phyloP scores from a whole-genome alignment of 2,329 filamentous ascomycete genomes.

The Plenodomus lindquistii region DNA sequence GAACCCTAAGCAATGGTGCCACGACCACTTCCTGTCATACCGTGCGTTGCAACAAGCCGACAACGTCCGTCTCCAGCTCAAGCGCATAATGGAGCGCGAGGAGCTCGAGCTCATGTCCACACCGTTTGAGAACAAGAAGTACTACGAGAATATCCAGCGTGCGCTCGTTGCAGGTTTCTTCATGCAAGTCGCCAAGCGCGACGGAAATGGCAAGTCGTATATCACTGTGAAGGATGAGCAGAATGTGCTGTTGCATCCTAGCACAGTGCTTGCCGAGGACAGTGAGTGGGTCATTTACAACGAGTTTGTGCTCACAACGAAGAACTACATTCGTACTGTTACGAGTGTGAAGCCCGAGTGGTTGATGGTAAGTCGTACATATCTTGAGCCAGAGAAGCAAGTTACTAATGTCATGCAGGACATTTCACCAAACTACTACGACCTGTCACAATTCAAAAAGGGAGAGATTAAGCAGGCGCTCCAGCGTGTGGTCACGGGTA shows the following conservation, averaged over 20 bases:
- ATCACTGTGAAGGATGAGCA: constrained; percentile 97
- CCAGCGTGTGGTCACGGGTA: constrained; percentile 58
- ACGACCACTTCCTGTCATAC: constrained; percentile 92
- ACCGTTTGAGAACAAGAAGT: constrained; percentile 91
- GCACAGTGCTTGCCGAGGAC: constrained; percentile 83
- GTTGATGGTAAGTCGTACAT: constrained; percentile 70
- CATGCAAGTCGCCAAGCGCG: constrained; percentile 98
- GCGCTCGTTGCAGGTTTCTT: constrained; percentile 95
- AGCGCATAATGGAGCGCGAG: constrained; percentile 94
- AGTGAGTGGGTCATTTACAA: constrained; percentile 98
- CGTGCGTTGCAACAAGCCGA: constrained; percentile 90
- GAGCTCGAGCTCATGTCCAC: constrained; percentile 86
- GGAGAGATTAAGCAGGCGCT: constrained; percentile 78
- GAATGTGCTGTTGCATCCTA: constrained; percentile 88
- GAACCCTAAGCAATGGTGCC: constrained; percentile 89
- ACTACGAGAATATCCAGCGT: constrained; percentile 95
- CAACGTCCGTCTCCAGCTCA: constrained; percentile 88
- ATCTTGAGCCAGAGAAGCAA: neutral
- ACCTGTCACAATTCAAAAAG: constrained; percentile 78
- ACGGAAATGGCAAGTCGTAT: constrained; percentile 86
- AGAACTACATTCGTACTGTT: constrained; percentile 96
- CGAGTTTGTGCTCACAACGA: constrained; percentile 95
- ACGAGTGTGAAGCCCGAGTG: constrained; percentile 92
- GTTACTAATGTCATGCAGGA: constrained; percentile 60
- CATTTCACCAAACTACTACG: constrained; percentile 91